Base-by-base conservation (phyloP, 208 protist genomes). In the Leptomonas seymouri region DNA sequence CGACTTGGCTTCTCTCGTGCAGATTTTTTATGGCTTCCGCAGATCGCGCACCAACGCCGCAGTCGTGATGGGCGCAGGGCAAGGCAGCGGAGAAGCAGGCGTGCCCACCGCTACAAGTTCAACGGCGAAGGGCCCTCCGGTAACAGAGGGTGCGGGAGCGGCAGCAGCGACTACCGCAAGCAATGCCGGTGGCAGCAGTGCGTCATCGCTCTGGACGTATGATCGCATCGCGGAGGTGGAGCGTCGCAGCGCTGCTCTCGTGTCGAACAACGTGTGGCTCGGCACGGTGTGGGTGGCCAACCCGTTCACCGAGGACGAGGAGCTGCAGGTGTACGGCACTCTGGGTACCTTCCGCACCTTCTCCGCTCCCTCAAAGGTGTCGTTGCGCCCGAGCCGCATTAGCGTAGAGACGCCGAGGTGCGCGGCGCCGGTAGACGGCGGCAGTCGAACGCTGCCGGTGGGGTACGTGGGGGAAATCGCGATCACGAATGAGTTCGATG, bases 271-370 rank as follows among this genome's bases (percentile, higher is more conserved):
- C 45, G 81, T 91, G 65, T 96, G 91, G 91, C 75, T 96, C 25
- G 91, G 91, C 30, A 93, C 82, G 11, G 42, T 93, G 11, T 55
- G 61, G 31, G 80, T 96, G 28, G 76, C 78, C 42, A 93, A 90
- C 74, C 68, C 74, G 4, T 75, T 93, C 42, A 92, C 88, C 2
- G 76, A 80, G 30, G 86, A 87, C 41, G 87, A 93, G 67, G 89
- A 94, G 61, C 75, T 93, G 58, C 79, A 93, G 61, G 74, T 94
- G 20, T 93, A 94, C 68, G 78, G 84, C 53, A 79, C 78, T 31
- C 70, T 94, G 27, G 74, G 81, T 16, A 66, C 88, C 5, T 93
- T 96, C 67, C 76, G 67, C 49, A 96, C 91, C 39, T 93, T 96
- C 64, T 71, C 74, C 0, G 79, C 82, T 15, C 74, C 82, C 0